Base-by-base conservation (phyloP, 352 stramenopile genomes). In the Phytophthora foliorum region DNA sequence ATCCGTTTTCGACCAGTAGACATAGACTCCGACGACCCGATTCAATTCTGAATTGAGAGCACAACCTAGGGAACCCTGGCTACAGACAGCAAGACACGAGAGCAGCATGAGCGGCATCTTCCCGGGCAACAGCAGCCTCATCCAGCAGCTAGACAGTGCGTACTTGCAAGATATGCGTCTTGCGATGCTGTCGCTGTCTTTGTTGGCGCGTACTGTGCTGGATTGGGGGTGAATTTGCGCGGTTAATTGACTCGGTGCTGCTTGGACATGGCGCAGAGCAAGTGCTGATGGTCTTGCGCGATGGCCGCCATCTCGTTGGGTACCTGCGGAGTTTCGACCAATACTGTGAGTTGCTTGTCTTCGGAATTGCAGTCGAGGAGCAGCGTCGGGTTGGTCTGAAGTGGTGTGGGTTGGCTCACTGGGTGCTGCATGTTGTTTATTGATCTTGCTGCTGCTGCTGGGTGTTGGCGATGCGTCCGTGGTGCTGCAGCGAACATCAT, bases 251-350 rank as follows among this genome's bases (percentile, higher is more conserved):
- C 49, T 39, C 27, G 17, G 29, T 60, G 14, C 25, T 67, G 32
- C 22, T 39, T 67, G n/a, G 32, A 57, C 14, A 19, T 51, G 62
- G 24, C 49, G 2, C 61, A 96, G 89, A 96, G 77, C 83, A 94
- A 85, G 89, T 96, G 66, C 70, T 96, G 45, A 89, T 99, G 58
- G 94, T 99, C 24, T 79, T 99, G 31, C 88, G 95, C 48, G 97
- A 99, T 78, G 97, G 97, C 32, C 90, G 97, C 44, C 95, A 99
- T 78, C 82, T 99, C 49, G 87, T 98, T 42, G 95, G 96, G 52
- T 95, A 88, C 46, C 72, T 95, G 21, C 88, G 87, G n/a, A 95
- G 88, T 67, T 95, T 97, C 52, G 88, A 97, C 60, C 87, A 95
- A 57, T 95, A 84, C 63, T 96, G 89, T 96, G 76, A 57, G 85